Conservation (phyloP, 805 yeast genomes). For the Cyberlindnera mrakii region DNA sequence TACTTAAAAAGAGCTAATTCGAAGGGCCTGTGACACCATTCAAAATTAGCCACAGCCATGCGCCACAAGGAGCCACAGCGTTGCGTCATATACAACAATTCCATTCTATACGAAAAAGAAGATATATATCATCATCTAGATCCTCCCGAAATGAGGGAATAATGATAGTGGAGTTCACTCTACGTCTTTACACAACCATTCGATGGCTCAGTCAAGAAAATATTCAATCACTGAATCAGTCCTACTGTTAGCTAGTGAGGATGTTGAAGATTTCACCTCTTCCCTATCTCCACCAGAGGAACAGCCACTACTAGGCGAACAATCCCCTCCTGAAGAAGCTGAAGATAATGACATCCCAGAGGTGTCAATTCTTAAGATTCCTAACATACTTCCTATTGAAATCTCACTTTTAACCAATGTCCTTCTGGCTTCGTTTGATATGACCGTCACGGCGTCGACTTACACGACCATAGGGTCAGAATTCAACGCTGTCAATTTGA, state of each 20-base stretch:
- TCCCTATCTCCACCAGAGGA: neutral
- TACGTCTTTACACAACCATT: too few species aligned
- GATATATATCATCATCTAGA: too few species aligned
- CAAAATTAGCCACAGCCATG: too few species aligned
- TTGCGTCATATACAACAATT: too few species aligned
- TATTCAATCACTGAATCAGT: slow-evolving; percentile 10
- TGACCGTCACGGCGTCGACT: slow-evolving; percentile 43
- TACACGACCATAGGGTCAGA: slow-evolving; percentile 41
- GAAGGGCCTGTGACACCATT: too few species aligned
- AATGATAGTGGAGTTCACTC: too few species aligned
- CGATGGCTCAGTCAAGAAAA: neutral
- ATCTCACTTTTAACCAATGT: slow-evolving; percentile 31
- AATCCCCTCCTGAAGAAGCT: neutral
- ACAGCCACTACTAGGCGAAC: neutral
- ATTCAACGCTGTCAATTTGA: slow-evolving; percentile 29
- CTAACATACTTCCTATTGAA: slow-evolving; percentile 28
- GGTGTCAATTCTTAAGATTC: slow-evolving; percentile 13
- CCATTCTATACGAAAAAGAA: too few species aligned
- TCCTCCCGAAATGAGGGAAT: too few species aligned
- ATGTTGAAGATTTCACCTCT: slow-evolving; percentile 5
- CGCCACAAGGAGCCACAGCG: too few species aligned
- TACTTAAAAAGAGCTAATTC: too few species aligned
- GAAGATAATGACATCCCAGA: neutral
- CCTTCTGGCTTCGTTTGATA: slow-evolving; percentile 41
- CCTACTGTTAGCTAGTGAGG: slow-evolving; percentile 13